These are phyloP conservation scores for Termitomyces sp. DNA, from an alignment of 768 basidiomycete genomes.

Conservation along the genomic window DNA sequence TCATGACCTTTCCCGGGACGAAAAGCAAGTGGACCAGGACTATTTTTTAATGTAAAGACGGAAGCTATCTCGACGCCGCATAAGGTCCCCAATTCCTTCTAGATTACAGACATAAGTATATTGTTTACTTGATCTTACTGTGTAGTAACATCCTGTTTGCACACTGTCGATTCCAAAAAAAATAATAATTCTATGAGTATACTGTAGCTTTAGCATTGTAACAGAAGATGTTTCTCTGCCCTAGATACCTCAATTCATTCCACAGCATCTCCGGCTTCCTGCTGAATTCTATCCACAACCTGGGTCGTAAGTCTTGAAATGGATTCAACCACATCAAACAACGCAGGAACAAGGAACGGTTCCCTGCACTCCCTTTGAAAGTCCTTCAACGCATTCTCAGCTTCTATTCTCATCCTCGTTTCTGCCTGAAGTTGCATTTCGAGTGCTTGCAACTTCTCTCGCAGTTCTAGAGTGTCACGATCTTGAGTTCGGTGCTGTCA, in stretches of 20 bases:
- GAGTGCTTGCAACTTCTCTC: slow-evolving; percentile 20
- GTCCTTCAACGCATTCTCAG: slow-evolving; percentile 39
- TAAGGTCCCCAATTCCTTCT: no score
- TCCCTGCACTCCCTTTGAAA: slow-evolving; percentile 41
- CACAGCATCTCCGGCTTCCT: background rate
- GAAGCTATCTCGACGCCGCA: no score
- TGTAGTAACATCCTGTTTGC: no score
- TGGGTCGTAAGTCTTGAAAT: slow-evolving; percentile 40
- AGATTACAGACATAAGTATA: no score
- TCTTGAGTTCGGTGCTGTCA: no score
- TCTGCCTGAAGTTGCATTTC: slow-evolving; percentile 32
- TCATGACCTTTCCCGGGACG: no score
- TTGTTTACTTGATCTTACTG: no score
- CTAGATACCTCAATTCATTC: background rate
- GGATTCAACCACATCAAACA: slow-evolving; percentile 46
- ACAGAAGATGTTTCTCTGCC: background rate
- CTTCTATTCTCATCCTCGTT: slow-evolving; percentile 28
- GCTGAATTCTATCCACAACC: slow-evolving; percentile 12
- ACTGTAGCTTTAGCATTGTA: background rate
- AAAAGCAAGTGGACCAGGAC: no score
- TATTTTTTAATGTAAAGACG: no score
- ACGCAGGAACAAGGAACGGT: slow-evolving; percentile 53
- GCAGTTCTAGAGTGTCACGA: slow-evolving; percentile 13
- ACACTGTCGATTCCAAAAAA: background rate
- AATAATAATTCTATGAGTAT: background rate